phyloP scores from a whole-genome alignment of 495 filamentous ascomycete species.

The Aspergillus coremiiformis region DNA sequence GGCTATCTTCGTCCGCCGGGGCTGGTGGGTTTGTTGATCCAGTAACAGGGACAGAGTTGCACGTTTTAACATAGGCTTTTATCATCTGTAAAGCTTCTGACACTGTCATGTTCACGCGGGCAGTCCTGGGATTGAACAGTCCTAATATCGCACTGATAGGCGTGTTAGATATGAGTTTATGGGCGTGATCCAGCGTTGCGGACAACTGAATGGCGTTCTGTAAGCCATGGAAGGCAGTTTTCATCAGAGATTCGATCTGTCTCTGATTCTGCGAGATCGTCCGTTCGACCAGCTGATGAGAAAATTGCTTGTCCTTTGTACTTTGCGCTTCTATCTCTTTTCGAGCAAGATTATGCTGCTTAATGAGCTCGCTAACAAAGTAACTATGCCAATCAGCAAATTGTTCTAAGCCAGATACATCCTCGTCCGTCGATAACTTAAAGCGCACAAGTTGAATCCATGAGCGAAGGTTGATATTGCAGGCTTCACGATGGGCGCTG shows the following conservation, averaged over 20 bases:
- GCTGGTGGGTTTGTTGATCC: constrained; percentile 7
- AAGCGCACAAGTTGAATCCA: constrained; percentile 77
- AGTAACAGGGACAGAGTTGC: constrained; percentile 12
- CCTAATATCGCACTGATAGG: constrained; percentile 31
- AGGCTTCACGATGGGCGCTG: constrained; percentile 77
- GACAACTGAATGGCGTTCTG: constrained; percentile 40
- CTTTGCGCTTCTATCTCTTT: constrained; percentile 55
- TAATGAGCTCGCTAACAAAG: constrained; percentile 47
- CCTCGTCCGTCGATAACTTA: constrained; percentile 55
- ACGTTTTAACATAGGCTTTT: constrained; percentile 30
- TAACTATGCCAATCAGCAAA: constrained; percentile 66
- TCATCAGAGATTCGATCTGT: constrained; percentile 52
- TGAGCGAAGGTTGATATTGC: constrained; percentile 69
- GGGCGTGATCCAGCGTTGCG: constrained; percentile 28
- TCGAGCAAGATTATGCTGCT: constrained; percentile 52
- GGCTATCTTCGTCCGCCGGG: constrained; percentile 54
- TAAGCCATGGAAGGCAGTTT: constrained; percentile 47
- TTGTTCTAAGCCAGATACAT: constrained; percentile 42
- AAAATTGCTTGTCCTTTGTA: constrained; percentile 31
- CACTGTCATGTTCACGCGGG: constrained; percentile 32
- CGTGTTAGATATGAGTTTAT: constrained; percentile 27
- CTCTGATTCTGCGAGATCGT: constrained; percentile 55
- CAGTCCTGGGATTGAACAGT: constrained; percentile 30
- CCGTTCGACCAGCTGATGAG: constrained; percentile 44
- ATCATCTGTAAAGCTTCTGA: constrained; percentile 33